phyloP scores from a whole-genome alignment of 257 asterid genomes.

The Forsythia viridissima region DNA sequence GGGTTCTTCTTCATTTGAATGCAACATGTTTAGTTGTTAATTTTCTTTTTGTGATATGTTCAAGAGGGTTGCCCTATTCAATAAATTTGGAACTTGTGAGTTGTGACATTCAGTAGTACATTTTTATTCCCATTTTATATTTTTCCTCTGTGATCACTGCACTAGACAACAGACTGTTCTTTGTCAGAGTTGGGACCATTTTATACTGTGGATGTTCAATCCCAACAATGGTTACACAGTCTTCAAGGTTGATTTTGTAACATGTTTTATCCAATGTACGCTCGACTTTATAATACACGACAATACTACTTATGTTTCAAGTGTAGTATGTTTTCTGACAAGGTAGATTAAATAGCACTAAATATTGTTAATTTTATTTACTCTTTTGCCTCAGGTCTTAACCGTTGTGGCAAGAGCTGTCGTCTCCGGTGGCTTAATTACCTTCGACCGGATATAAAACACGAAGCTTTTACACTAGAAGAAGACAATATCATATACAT shows the following conservation, averaged over 20 bases:
- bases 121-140: background rate
- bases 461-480: conserved; percentile 50
- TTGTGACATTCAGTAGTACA: background rate
- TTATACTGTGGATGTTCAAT: background rate
- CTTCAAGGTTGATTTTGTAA: background rate
- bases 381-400: conserved; percentile 35
- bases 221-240: background rate
- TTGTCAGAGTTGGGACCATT: background rate
- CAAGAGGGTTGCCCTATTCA: background rate
- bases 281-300: too few relatives aligned
- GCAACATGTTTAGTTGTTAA: background rate
- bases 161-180: background rate
- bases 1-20: background rate
- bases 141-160: too few relatives aligned
- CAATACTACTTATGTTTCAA: too few relatives aligned
- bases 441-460: conserved; percentile 58
- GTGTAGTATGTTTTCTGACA: background rate
- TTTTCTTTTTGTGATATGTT: background rate
- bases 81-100: too few relatives aligned
- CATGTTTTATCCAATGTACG: background rate
- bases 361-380: background rate
- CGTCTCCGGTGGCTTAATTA: conserved; percentile 66
- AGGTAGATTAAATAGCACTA: background rate
- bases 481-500: conserved; percentile 43
- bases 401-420: conserved; percentile 64